Percentiles rank a stretch among this genome's conserved stretches.
Conservation (phyloP, 805 yeast genomes). For the Sungouiozyma ichnusensis region DNA sequence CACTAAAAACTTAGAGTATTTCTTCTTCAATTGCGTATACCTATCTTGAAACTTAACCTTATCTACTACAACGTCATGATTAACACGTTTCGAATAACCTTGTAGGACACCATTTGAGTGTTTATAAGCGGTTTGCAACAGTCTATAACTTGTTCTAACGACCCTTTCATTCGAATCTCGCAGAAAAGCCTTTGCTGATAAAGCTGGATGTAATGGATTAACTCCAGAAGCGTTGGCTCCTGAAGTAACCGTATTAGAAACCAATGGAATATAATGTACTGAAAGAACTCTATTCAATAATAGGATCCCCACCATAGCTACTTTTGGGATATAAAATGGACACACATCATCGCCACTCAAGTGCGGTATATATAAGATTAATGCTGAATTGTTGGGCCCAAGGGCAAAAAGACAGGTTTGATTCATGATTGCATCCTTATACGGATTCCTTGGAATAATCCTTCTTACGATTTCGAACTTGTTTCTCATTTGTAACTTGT, state of each 20-base stretch:
- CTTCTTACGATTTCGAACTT: conserved; percentile 59
- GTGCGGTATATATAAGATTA: conserved; percentile 75
- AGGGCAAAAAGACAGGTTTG: conserved; percentile 55
- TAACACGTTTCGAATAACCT: conserved; percentile 82
- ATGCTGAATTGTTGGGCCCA: conserved; percentile 34
- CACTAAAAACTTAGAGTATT: conserved; percentile 64
- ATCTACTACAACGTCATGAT: conserved; percentile 78
- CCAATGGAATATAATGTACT: conserved; percentile 65
- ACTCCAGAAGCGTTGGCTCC: neutral
- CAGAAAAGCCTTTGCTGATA: conserved; percentile 25
- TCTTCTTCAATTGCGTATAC: conserved; percentile 70
- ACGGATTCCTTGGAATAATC: conserved; percentile 85
- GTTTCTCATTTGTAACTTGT: conserved; percentile 24
- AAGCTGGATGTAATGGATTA: conserved; percentile 50
- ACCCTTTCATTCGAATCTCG: conserved; percentile 43
- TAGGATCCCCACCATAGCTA: conserved; percentile 64
- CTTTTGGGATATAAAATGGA: conserved; percentile 88
- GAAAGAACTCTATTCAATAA: conserved; percentile 41
- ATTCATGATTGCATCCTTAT: conserved; percentile 69
- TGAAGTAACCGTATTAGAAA: conserved; percentile 13
- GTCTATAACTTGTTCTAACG: conserved; percentile 69
- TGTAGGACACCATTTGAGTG: conserved; percentile 76
- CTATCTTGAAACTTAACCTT: conserved; percentile 75
- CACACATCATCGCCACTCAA: conserved; percentile 44
- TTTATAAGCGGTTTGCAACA: conserved; percentile 68